Evolutionary conservation across 106 monocot genomes (phyloP).

Genomic region (Dendrobium huoshanense): DNA sequence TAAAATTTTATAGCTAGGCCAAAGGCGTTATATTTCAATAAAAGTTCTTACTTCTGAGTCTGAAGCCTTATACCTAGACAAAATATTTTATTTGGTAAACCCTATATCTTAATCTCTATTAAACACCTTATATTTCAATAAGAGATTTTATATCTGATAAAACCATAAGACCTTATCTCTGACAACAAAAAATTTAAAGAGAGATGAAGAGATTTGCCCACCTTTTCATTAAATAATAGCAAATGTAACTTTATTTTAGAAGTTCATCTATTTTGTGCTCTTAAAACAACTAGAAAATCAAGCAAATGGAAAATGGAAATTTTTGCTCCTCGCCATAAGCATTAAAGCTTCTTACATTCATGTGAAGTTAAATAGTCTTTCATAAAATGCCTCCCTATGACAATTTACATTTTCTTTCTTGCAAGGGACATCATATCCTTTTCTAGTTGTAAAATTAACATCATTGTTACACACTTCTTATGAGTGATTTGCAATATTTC

Average conservation of each 20-base stretch:
- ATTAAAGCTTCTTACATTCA: neutral
- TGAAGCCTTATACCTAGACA: too few species aligned
- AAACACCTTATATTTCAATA: too few species aligned
- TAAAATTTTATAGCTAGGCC: too few species aligned
- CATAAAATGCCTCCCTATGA: neutral
- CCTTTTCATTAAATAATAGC: neutral
- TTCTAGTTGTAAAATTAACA: neutral
- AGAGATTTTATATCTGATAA: too few species aligned
- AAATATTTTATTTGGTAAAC: too few species aligned
- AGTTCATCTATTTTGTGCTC: neutral
- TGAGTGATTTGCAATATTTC: neutral
- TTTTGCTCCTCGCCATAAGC: neutral
- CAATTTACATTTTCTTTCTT: neutral
- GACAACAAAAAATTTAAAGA: too few species aligned
- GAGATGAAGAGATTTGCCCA: too few species aligned
- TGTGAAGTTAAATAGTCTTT: neutral
- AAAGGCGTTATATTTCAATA: too few species aligned
- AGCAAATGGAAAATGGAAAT: neutral
- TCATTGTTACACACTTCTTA: neutral
- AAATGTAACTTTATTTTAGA: neutral
- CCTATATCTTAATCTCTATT: too few species aligned
- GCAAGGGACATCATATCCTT: neutral
- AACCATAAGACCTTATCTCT: too few species aligned
- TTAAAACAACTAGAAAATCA: neutral
- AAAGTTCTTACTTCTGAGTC: too few species aligned